These are phyloP conservation scores for Entonaema liquescens DNA, from an alignment of 495 filamentous ascomycete species.

Conservation along the genomic window DNA sequence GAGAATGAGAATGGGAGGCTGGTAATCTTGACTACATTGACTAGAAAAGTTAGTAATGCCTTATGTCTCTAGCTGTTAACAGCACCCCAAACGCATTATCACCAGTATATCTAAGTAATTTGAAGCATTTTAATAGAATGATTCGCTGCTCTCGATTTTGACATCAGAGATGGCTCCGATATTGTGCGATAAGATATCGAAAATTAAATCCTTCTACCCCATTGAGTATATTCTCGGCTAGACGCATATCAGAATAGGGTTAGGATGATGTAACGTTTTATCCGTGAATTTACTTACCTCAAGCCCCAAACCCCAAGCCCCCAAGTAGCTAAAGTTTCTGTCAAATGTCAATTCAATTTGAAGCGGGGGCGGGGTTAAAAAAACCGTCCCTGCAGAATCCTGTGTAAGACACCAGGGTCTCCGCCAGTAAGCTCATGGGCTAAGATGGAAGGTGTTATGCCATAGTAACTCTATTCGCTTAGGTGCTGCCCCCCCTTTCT, in stretches of 20 bases:
- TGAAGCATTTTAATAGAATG: not conserved
- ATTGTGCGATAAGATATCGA: conserved; percentile 22
- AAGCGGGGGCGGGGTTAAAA: conserved; percentile 26
- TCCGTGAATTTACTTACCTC: not conserved
- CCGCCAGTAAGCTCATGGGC: conserved; percentile 1
- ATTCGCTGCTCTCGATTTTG: not conserved
- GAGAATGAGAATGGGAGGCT: not conserved
- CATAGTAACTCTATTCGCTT: not conserved
- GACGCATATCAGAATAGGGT: not conserved
- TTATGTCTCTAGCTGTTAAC: not conserved
- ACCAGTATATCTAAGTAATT: not conserved
- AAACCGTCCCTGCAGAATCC: conserved; percentile 11
- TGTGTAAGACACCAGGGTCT: not conserved
- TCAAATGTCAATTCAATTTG: not conserved
- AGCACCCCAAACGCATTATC: not conserved
- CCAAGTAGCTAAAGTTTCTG: too few relatives aligned
- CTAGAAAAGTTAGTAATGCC: not conserved
- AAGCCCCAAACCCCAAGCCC: too few relatives aligned
- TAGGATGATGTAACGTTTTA: not conserved
- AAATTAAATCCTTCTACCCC: not conserved
- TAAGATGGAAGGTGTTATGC: conserved; percentile 7
- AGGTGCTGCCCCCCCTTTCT: not conserved
- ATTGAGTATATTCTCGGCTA: conserved; percentile 14
- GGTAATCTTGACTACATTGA: not conserved
- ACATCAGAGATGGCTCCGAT: not conserved